Evolutionary conservation across 257 asterid genomes (phyloP).

Genomic region (Solanum ossicruentum): DNA sequence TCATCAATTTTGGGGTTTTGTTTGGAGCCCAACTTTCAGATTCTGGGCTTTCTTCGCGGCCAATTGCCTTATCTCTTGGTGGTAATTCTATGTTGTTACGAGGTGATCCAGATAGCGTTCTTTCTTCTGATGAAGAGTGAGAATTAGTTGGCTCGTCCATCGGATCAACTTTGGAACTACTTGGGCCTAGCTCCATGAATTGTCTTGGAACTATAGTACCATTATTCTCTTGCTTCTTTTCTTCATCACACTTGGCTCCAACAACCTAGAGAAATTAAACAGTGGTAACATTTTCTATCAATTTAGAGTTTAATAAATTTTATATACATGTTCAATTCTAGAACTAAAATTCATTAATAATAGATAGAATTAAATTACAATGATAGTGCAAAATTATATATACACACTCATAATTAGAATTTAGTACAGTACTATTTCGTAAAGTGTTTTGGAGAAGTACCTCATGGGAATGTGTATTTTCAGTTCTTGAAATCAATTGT

Average conservation of each 20-base stretch:
- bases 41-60: slow-evolving; percentile 65
- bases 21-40: slow-evolving; percentile 61
- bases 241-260: not conserved
- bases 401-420: not conserved
- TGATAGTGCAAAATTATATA: no score
- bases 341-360: not conserved
- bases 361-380: not conserved
- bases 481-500: slow-evolving; percentile 5
- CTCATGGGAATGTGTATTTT: slow-evolving; percentile 10
- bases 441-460: not conserved
- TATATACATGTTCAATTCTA: not conserved
- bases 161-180: not conserved
- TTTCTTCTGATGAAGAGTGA: slow-evolving; percentile 60
- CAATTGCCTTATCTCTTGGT: slow-evolving; percentile 18
- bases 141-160: slow-evolving; percentile 41
- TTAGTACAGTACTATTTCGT: not conserved
- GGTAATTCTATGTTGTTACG: slow-evolving; percentile 6
- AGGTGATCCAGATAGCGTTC: slow-evolving; percentile 64
- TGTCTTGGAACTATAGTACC: slow-evolving; percentile 31
- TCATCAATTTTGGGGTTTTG: slow-evolving; percentile 32
- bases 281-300: not conserved
- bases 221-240: not conserved
- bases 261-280: not conserved
- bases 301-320: not conserved
- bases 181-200: slow-evolving; percentile 47